Base-by-base conservation (phyloP, 176 grass and related monocot genomes). In the Hordeum marinum region DNA sequence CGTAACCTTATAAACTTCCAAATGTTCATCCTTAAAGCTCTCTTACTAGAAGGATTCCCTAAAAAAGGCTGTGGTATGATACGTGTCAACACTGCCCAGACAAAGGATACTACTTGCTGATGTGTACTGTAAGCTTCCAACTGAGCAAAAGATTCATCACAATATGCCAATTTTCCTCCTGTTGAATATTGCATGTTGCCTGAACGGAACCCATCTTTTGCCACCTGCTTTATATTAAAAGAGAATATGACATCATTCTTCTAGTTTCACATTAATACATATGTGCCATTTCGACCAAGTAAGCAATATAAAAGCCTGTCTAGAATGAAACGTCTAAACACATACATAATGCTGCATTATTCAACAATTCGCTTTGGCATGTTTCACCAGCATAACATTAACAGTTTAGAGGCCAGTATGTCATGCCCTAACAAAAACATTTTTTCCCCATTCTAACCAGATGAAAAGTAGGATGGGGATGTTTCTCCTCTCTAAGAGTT, bases 91-190 rank as follows among this genome's bases (percentile, higher is more conserved):
- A 91, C 87, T 74, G 95, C 93, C 82, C 91, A 95, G 25, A 95
- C 76, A 87, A 98, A 98, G 76, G 95, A 91, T 79, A 85, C 80
- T 41, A 98, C 93, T 85, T 95, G 82, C 24, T 95, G 85, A 64
- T 92, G 80, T 70, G 89, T 91, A 71, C 66, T 93, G 65, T 90
- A 98, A 80, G 80, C 90, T 82, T 89, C 86, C 70, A 87, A 77
- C 18, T 60, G 90, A 80, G 64, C 50, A 89, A 72, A 83, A 68
- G 79, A 70, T 68, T 77, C 39, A 71, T 86, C 75, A 84, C 4
- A 25, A 57, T 54, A 50, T 86, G 72, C 5, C 27, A 69, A 39
- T 57, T 88, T 77, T 45, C 35, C 82, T 85, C 32, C 64, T 59
- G 9, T 1, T 64, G 62, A 40, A 87, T 31, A 40, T 6, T 69